Base-by-base conservation (phyloP, 345 rosid species). In the Erysimum cheiranthoides region DNA sequence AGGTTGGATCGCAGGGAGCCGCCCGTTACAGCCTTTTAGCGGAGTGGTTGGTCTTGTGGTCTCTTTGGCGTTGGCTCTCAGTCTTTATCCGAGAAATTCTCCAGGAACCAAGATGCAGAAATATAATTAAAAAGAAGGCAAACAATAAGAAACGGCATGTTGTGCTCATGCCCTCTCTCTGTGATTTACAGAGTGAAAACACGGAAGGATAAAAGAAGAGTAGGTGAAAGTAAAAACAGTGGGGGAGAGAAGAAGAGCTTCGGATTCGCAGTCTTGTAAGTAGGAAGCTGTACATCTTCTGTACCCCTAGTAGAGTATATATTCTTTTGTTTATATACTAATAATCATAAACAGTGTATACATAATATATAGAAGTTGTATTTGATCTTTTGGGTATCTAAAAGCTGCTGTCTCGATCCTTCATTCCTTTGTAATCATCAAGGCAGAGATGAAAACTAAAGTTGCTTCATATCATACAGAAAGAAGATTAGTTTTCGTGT, bases 1-100 rank as follows among this genome's bases (percentile, higher is more conserved):
- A 21, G 57, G 61, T 10, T 94, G 95, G 98, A 35, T 90, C 7
- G 84, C 87, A 1, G 92, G 92, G 36, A 85, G 76, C 66, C 87
- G 79, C 60, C 91, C 90, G 3, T 85, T 85, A 66, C 89, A 92
- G 82, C 96, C 98, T 43, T 90, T 92, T 42, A 86, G 91, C 34
- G 98, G 97, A 70, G 70, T 80, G 10, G 89, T 90, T 32, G 98
- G 98, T 66, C 68, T 90, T 77, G 80, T 78, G 54, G 85, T 84
- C 71, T 42, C 92, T 71, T 65, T 81, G 14, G 61, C 80, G 42
- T 52, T 92, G 74, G 95, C 98, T 45, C 17, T 87, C 45, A 25
- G 76, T 63, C 78, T 90, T 32, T 86, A 90, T 67, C 96, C 96
- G 31, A 87, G 85, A 74, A 80, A 77, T 42, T 70, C 83, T 66